A percentile compares a stretch with the other conserved stretches of the same genome.
Conservation (phyloP, 257 asterid species). For the Fraxinus americana region DNA sequence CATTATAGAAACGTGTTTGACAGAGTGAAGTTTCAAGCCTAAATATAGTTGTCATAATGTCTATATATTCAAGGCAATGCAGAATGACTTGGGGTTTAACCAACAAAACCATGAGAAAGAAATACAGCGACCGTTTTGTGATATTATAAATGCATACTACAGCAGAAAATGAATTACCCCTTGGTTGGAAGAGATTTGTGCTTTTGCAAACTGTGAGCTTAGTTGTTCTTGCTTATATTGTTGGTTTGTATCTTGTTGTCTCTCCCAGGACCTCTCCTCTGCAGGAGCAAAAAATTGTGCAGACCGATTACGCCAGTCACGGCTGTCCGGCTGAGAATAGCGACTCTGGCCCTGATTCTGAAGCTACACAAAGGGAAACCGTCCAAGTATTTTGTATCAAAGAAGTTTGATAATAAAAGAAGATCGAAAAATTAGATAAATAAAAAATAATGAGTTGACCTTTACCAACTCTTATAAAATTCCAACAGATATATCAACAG, state of each 20-base stretch:
- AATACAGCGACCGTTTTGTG: not conserved
- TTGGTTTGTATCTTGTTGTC: slow-evolving; percentile 53
- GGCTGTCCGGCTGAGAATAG: slow-evolving; percentile 42
- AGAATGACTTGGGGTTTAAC: not conserved
- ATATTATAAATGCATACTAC: not conserved
- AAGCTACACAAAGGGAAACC: slow-evolving; percentile 27
- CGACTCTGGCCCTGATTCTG: slow-evolving; percentile 41
- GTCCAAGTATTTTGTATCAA: not conserved
- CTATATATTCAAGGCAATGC: not conserved
- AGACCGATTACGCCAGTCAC: slow-evolving; percentile 61
- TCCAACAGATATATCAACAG: not conserved
- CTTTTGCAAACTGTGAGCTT: slow-evolving; percentile 47
- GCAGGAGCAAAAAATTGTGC: slow-evolving; percentile 39
- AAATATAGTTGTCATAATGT: not conserved
- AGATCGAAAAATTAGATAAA: not conserved
- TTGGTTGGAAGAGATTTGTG: slow-evolving; percentile 59
- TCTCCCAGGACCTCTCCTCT: slow-evolving; percentile 48
- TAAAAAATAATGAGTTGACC: not conserved
- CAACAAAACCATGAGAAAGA: not conserved
- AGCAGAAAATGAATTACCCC: slow-evolving; percentile 36
- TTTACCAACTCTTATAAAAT: not conserved
- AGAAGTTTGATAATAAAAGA: not conserved
- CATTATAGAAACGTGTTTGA: not conserved
- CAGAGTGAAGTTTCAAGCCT: not conserved
- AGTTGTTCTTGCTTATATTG: slow-evolving; percentile 52